Evolutionary conservation across 78 protist genomes (phyloP), one percentile per base, ranked within the genome.

Genomic region (Pigoraptor vietnamica): DNA sequence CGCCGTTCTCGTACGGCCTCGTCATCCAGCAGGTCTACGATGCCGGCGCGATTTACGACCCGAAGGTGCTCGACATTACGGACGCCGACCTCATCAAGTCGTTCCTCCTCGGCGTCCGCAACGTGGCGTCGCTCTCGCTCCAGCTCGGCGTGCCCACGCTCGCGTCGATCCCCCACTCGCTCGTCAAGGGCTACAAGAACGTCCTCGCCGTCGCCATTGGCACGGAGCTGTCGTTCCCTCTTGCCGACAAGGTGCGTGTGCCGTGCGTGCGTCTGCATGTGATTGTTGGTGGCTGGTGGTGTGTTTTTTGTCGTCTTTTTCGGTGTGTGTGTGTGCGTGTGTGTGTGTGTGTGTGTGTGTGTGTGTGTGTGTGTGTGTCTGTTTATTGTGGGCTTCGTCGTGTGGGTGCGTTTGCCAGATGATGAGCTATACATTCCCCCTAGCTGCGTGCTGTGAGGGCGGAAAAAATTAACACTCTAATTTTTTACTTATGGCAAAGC

Each of bases 1-100:
- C 94, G 92, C 99, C 99, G 40, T 99, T 99, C 98, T 48, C 89
- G 88, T 98, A 97, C 95, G 99, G 99, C 86, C 92, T 99, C 9
- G 89, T 88, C 81, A 86, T 95, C 91, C 23, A 29, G 83, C 40
- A 88, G 81, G 94, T 98, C 88, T 99, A 95, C 96, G 99, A 99
- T 40, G 40, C 81, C 91, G 99, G 99, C 79, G 89, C 95, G 6
- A 38, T 97, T 90, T 99, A 93, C 97, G 91, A 90, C 40, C 95
- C 98, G 84, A 90, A 55, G 35, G 96, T 99, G 91, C 97, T 99
- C 91, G 96, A 95, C 93, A 90, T 99, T 92, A 95, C 97, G 94
- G 96, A 96, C 90, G 98, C 56, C 24, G 98, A 95, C 91, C 48
- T 98, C 86, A 0, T 89, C 39, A 89, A 40, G 91, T 88, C 40